A percentile compares a stretch with the other conserved stretches of the same genome.
Conservation (phyloP, 1,284 basidiomycete species). For the Porogramme epimiltina region DNA sequence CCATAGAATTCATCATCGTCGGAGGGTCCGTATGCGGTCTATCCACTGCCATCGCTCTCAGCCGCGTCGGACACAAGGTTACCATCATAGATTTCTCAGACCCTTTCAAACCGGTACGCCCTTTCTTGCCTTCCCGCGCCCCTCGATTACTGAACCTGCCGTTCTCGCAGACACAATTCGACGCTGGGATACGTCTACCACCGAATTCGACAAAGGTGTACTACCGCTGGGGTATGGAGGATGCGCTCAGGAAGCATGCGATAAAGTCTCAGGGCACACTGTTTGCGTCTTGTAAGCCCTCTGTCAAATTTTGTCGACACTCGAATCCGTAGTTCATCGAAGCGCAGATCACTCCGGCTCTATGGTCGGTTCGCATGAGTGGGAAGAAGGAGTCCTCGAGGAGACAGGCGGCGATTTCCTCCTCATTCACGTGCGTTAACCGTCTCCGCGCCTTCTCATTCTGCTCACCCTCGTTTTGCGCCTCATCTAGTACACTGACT, state of each 20-base stretch:
- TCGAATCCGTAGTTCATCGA: neutral
- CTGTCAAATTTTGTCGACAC: neutral
- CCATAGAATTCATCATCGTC: slow-evolving; percentile 32
- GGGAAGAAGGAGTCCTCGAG: slow-evolving; percentile 28
- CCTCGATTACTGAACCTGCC: neutral
- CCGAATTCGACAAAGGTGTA: slow-evolving; percentile 32
- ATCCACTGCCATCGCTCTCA: slow-evolving; percentile 30
- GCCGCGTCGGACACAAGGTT: slow-evolving; percentile 32
- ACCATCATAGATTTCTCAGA: slow-evolving; percentile 28
- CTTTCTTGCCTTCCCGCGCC: neutral
- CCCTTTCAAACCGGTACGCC: slow-evolving; percentile 22
- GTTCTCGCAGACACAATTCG: slow-evolving; percentile 16
- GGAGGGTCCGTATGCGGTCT: slow-evolving; percentile 34
- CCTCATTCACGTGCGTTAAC: slow-evolving; percentile 8
- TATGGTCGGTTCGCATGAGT: slow-evolving; percentile 23
- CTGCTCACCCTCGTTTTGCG: neutral
- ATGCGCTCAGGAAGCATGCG: slow-evolving; percentile 19
- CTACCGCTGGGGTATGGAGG: slow-evolving; percentile 32
- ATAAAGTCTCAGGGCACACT: slow-evolving; percentile 16
- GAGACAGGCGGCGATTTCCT: slow-evolving; percentile 31
- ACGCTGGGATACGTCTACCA: slow-evolving; percentile 28
- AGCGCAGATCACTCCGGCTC: slow-evolving; percentile 27
- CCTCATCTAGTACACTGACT: slow-evolving; percentile 24
- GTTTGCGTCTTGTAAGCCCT: slow-evolving; percentile 17
- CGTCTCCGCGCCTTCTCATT: no score